Evolutionary conservation across 2,329 filamentous ascomycete genomes (phyloP).

Genomic region (Aspergillus fumigatus): DNA sequence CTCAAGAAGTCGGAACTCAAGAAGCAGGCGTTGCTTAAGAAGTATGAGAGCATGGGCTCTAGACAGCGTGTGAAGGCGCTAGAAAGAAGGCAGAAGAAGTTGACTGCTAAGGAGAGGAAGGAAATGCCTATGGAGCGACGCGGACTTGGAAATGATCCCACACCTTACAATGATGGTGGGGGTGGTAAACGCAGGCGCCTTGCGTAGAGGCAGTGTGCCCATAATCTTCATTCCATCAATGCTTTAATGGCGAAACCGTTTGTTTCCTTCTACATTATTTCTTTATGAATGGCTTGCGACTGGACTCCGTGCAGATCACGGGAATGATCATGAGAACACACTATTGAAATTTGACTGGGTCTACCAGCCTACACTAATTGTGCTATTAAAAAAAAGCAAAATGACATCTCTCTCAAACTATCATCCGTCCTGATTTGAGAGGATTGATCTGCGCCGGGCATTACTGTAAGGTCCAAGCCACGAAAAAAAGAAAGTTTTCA

Average conservation of each 20-base stretch:
- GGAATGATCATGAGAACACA: constrained; percentile 1
- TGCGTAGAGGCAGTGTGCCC: constrained; percentile 13
- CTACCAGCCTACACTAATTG: not conserved
- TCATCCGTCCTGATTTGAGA: not conserved
- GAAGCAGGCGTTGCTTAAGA: constrained; percentile 73
- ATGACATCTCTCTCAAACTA: not conserved
- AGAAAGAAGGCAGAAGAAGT: constrained; percentile 85
- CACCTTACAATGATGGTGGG: constrained; percentile 13
- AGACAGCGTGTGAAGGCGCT: constrained; percentile 79
- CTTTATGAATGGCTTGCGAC: not conserved
- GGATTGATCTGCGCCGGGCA: not conserved
- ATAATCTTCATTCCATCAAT: not conserved
- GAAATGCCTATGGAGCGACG: constrained; percentile 58
- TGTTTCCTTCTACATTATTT: not conserved
- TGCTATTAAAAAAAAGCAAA: not conserved
- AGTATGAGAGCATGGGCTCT: constrained; percentile 78
- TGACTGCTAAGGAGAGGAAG: constrained; percentile 78
- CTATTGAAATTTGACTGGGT: constrained; percentile 12
- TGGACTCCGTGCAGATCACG: not conserved
- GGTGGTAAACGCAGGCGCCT: constrained; percentile 27
- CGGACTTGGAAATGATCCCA: constrained; percentile 25
- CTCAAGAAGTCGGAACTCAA: constrained; percentile 90
- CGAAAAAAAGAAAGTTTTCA: not conserved
- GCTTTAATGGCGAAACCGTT: not conserved
- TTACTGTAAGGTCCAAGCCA: not conserved